Evolutionary conservation across 2,329 filamentous ascomycete species (phyloP), one percentile per base, ranked within the genome.

Genomic region (Aspergillus udagawae): DNA sequence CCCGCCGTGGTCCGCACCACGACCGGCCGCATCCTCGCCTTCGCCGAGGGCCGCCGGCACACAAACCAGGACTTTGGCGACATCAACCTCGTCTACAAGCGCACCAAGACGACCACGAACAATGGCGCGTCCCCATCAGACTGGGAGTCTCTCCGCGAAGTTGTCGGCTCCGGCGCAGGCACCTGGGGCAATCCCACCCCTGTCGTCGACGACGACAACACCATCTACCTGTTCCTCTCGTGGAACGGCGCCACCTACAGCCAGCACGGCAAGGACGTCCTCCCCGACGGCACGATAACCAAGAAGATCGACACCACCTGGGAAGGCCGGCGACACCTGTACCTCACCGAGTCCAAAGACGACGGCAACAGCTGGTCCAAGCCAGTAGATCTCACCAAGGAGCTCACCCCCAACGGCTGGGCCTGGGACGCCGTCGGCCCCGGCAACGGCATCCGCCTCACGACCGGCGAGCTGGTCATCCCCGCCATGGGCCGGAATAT

Each of bases 131-230:
- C 50, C 25, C 54, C 51, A 9, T 49, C 42, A 4, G 66, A 70
- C 60, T 70, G 66, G 67, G 66, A 67, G 49, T 32, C 45, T 8
- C 57, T 70, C 4, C 59, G 56, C 17, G 67, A 70, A 41, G 65
- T 69, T 4, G 54, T 67, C 10, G 64, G 63, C 10, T 55, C 53
- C 28, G 65, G 63, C 2, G 53, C 58, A 20, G 66, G 67, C 6
- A 67, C 65, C 2, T 70, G 68, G 68, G 65, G 65, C n/a, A 71
- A 71, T 51, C 67, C 68, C 3, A 68, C 68, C 7, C 56, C 68
- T 2, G 68, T 70, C 23, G 64, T 69, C 6, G 68, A 70, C 53
- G 41, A 20, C n/a, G 67, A 66, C 45, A 57, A 59, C 48, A 71
- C 67, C 38, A 65, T 71, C 58, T 71, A 71, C 55, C 63, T 71